These are phyloP conservation scores for Ligustrum vulgare DNA, from an alignment of 257 asterid species.

Conservation along the genomic window DNA sequence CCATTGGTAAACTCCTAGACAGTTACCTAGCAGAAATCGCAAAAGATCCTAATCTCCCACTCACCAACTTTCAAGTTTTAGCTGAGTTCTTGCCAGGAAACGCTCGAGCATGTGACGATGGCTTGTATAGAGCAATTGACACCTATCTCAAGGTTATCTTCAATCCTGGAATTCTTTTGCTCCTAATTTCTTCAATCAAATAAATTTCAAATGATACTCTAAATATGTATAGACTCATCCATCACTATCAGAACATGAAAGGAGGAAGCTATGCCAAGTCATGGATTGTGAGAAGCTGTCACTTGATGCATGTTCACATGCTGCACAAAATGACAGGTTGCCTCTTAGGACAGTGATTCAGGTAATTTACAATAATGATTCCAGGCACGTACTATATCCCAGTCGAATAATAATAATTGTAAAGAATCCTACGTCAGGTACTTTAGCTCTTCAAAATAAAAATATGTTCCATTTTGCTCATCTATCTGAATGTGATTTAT, in stretches of 20 bases:
- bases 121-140: slow-evolving; percentile 82
- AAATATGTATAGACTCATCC: slow-evolving; percentile 54
- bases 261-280: slow-evolving; percentile 73
- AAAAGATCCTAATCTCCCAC: slow-evolving; percentile 63
- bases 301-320: slow-evolving; percentile 79
- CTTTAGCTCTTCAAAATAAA: background rate
- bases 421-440: background rate
- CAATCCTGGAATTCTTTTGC: slow-evolving; percentile 7
- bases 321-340: slow-evolving; percentile 88
- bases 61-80: slow-evolving; percentile 58
- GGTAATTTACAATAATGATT: slow-evolving; percentile 40
- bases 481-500: background rate
- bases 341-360: slow-evolving; percentile 78
- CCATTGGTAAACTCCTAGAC: slow-evolving; percentile 73
- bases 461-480: background rate
- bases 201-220: slow-evolving; percentile 10
- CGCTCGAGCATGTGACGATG: slow-evolving; percentile 67
- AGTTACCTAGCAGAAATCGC: slow-evolving; percentile 80
- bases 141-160: slow-evolving; percentile 69
- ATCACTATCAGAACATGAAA: slow-evolving; percentile 66
- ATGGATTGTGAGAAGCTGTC: slow-evolving; percentile 84
- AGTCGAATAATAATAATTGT: background rate
- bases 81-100: slow-evolving; percentile 72
- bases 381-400: background rate
- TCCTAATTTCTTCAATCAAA: background rate